These are phyloP conservation scores for Fragaria nilgerrensis DNA, from an alignment of 306 rosid genomes.

Conservation along the genomic window DNA sequence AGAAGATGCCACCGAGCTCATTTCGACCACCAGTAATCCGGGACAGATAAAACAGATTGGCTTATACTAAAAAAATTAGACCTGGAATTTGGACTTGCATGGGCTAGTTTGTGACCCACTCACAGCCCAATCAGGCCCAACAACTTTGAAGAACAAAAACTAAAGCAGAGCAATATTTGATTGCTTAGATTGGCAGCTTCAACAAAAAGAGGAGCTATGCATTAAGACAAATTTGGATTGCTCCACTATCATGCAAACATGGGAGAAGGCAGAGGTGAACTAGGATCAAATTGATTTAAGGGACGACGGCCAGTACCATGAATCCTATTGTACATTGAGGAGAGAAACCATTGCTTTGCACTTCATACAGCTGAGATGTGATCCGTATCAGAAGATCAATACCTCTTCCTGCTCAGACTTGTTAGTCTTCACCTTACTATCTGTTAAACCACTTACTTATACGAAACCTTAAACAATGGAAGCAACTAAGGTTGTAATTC, in stretches of 20 bases:
- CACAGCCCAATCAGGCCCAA: neutral
- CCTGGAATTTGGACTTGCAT: neutral
- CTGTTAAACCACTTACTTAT: neutral
- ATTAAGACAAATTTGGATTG: neutral
- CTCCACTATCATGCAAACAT: neutral
- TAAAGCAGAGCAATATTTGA: neutral
- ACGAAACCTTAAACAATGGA: neutral
- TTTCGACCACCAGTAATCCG: slow-evolving; percentile 25
- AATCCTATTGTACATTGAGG: neutral
- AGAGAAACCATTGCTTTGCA: neutral
- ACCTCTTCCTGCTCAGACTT: neutral
- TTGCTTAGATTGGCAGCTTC: neutral
- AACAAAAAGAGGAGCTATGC: neutral
- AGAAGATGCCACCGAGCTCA: slow-evolving; percentile 44
- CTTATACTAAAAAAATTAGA: neutral
- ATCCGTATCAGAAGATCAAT: neutral
- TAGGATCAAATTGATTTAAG: neutral
- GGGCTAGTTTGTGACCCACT: neutral
- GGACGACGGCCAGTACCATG: neutral
- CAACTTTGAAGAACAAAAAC: neutral
- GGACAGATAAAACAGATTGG: slow-evolving; percentile 10
- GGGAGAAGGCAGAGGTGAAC: neutral
- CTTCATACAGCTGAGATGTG: neutral
- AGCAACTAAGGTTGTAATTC: neutral
- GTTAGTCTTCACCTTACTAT: neutral